phyloP scores from a whole-genome alignment of 2,329 filamentous ascomycete genomes.

The Sordariomycetes sp. region DNA sequence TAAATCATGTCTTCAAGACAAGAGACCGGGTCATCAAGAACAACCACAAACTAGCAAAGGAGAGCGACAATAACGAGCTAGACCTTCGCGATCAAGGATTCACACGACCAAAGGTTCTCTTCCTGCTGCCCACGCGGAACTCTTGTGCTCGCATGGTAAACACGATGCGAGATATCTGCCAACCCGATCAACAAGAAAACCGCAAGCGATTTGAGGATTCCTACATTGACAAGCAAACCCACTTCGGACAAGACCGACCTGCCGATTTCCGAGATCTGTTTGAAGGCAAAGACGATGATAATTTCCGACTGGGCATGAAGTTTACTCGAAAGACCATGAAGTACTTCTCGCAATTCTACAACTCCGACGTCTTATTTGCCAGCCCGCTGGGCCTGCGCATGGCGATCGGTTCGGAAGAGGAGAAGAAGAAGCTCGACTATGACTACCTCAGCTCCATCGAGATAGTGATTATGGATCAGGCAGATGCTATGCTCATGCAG shows the following conservation, averaged over 20 bases:
- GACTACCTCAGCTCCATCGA: slow-evolving; percentile 95
- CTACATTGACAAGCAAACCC: slow-evolving; percentile 58
- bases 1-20: slow-evolving; percentile 94
- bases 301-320: slow-evolving; percentile 92
- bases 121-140: slow-evolving; percentile 82
- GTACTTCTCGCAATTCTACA: slow-evolving; percentile 92
- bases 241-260: slow-evolving; percentile 65
- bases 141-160: slow-evolving; percentile 74
- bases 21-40: slow-evolving; percentile 89
- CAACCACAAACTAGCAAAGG: slow-evolving; percentile 67
- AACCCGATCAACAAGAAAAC: slow-evolving; percentile 90
- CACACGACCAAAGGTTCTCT: slow-evolving; percentile 85
- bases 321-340: slow-evolving; percentile 95
- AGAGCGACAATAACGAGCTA: slow-evolving; percentile 52
- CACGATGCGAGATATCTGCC: slow-evolving; percentile 64
- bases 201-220: slow-evolving; percentile 83
- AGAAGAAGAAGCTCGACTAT: slow-evolving; percentile 55
- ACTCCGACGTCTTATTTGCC: slow-evolving; percentile 87
- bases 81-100: slow-evolving; percentile 91
- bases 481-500: slow-evolving; percentile 91
- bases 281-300: slow-evolving; percentile 91
- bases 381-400: slow-evolving; percentile 85
- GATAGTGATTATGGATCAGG: slow-evolving; percentile 81
- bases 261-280: slow-evolving; percentile 86
- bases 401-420: slow-evolving; percentile 73